Conservation (phyloP, 2,329 filamentous ascomycete genomes). For the Aureobasidium sp. region DNA sequence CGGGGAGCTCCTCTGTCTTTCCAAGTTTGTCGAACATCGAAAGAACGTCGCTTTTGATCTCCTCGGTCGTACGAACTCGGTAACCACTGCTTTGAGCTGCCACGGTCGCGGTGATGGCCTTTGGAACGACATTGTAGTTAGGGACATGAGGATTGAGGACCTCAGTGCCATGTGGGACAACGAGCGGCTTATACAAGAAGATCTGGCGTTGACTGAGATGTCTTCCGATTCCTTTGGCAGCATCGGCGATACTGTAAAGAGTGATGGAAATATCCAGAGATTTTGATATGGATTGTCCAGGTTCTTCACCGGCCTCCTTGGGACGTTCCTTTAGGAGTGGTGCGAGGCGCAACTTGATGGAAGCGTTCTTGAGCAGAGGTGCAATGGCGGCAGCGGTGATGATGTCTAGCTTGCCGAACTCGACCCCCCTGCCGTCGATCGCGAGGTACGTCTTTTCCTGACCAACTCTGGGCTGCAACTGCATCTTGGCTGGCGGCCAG, state of each 20-base stretch:
- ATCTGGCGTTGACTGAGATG: conserved; percentile 60
- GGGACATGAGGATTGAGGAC: conserved; percentile 69
- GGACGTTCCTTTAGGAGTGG: conserved; percentile 63
- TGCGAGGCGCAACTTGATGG: conserved; percentile 60
- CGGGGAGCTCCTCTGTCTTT: conserved; percentile 66
- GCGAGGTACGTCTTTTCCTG: conserved; percentile 57
- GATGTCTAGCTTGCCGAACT: conserved; percentile 70
- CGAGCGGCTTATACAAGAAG: conserved; percentile 56
- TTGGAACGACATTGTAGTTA: conserved; percentile 29
- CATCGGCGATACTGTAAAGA: conserved; percentile 68
- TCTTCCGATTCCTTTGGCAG: conserved; percentile 58
- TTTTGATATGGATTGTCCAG: conserved; percentile 56
- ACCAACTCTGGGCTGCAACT: conserved; percentile 36
- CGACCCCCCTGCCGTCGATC: conserved; percentile 61
- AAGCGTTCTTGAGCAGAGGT: conserved; percentile 60
- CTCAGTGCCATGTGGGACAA: conserved; percentile 60
- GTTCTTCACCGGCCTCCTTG: conserved; percentile 55
- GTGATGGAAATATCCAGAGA: conserved; percentile 63
- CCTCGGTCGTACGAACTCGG: conserved; percentile 64
- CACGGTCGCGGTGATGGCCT: background rate
- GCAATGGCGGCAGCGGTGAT: conserved; percentile 61
- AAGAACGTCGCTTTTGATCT: conserved; percentile 77
- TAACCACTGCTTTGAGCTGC: conserved; percentile 21
- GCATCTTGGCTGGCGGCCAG: conserved; percentile 35
- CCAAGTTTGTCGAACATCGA: conserved; percentile 81